A percentile compares a stretch with the other conserved stretches of the same genome.
Conservation (phyloP, 163 green algal species). For the Chlorella variabilis region DNA sequence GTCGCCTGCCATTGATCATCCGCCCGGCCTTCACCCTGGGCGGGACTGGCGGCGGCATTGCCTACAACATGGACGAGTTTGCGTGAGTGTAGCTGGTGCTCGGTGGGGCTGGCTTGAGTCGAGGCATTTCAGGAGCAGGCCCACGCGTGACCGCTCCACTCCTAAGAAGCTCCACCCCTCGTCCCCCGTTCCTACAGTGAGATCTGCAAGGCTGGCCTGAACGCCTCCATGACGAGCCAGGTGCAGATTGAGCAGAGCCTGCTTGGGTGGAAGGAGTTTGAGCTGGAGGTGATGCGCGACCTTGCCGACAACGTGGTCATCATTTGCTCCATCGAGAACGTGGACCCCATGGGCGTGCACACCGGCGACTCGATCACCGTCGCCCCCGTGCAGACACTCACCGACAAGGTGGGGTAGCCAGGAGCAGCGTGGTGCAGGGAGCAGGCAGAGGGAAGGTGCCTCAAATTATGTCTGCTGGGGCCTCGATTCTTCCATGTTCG, state of each 20-base stretch:
- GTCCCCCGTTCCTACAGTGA: constrained; percentile 55
- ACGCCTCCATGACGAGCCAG: constrained; percentile 93
- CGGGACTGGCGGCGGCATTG: constrained; percentile 95
- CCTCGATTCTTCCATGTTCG: no score
- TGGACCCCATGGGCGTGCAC: constrained; percentile 99
- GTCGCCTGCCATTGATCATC: constrained; percentile 97
- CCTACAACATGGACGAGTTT: constrained; percentile 98
- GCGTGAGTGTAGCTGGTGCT: not conserved
- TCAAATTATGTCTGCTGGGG: no score
- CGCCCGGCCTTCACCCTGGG: constrained; percentile 97
- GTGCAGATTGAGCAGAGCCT: constrained; percentile 98
- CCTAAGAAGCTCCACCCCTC: no score
- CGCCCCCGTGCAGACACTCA: constrained; percentile 86
- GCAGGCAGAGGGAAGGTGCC: not conserved
- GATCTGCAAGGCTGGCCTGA: constrained; percentile 82
- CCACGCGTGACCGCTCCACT: no score
- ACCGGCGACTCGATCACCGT: constrained; percentile 93
- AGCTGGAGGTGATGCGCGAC: constrained; percentile 71
- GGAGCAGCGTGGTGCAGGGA: not conserved
- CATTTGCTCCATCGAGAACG: constrained; percentile 99
- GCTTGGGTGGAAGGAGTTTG: constrained; percentile 99
- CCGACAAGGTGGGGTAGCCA: constrained; percentile 65
- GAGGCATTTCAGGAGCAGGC: no score
- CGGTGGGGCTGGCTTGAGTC: not conserved
- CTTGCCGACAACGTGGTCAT: constrained; percentile 98